phyloP scores from a whole-genome alignment of 495 filamentous ascomycete genomes.

The Penicillium mononematosum region DNA sequence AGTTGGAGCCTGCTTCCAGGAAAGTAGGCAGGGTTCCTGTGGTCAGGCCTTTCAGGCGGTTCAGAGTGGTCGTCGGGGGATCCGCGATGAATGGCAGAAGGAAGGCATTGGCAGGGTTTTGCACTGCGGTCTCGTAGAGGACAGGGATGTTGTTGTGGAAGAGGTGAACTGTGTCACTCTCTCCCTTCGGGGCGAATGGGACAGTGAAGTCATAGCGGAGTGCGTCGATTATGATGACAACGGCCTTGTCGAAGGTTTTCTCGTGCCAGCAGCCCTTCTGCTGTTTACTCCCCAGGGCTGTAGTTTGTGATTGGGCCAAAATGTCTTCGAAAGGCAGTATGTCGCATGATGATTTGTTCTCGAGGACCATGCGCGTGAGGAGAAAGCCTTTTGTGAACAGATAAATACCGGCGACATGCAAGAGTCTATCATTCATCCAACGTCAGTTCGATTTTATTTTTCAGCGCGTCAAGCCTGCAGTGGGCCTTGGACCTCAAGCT shows the following conservation, averaged over 20 bases:
- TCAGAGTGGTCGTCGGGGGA: slow-evolving; percentile 89
- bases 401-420: slow-evolving; percentile 80
- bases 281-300: slow-evolving; percentile 32
- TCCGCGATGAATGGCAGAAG: slow-evolving; percentile 95
- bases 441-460: slow-evolving; percentile 10
- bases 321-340: slow-evolving; percentile 61
- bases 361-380: slow-evolving; percentile 85
- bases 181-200: slow-evolving; percentile 59
- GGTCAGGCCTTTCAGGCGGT: slow-evolving; percentile 89
- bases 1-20: slow-evolving; percentile 89
- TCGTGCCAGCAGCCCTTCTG: slow-evolving; percentile 90
- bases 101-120: slow-evolving; percentile 76
- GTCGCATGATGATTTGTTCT: slow-evolving; percentile 80
- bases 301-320: slow-evolving; percentile 31
- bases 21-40: slow-evolving; percentile 96
- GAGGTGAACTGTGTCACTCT: slow-evolving; percentile 54
- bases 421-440: slow-evolving; percentile 42
- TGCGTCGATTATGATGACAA: slow-evolving; percentile 90
- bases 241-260: slow-evolving; percentile 85
- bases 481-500: not conserved
- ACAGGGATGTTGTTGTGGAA: slow-evolving; percentile 88
- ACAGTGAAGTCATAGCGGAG: slow-evolving; percentile 96
- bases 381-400: slow-evolving; percentile 98
- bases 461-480: not conserved
- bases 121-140: slow-evolving; percentile 74